A percentile compares a stretch with the other conserved stretches of the same genome.
Conservation (phyloP, 2,329 filamentous ascomycete species). For the Arthrobotrys iridis region DNA sequence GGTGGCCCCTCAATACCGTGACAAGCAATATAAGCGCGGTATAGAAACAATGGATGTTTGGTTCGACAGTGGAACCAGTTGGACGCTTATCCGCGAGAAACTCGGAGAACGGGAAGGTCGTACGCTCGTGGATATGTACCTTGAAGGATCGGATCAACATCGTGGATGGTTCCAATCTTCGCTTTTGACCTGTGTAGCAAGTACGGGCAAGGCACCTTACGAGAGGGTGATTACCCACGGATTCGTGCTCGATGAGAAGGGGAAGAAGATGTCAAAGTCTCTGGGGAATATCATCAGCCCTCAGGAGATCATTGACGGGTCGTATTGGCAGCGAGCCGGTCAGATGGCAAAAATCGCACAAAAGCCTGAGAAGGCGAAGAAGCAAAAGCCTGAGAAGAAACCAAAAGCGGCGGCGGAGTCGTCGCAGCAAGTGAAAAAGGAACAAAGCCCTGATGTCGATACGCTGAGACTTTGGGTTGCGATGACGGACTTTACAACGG, state of each 20-base stretch:
- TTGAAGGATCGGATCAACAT: constrained; percentile 95
- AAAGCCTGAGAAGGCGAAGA: constrained; percentile 64
- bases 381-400: constrained; percentile 58
- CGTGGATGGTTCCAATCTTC: constrained; percentile 99
- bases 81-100: constrained; percentile 68
- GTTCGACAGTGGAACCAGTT: constrained; percentile 98
- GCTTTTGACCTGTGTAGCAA: constrained; percentile 83
- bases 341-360: constrained; percentile 63
- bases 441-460: constrained; percentile 80
- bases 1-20: constrained; percentile 68
- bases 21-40: constrained; percentile 73
- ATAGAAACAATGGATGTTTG: constrained; percentile 99
- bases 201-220: constrained; percentile 74
- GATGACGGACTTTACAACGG: constrained; percentile 87
- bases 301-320: constrained; percentile 83
- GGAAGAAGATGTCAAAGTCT: constrained; percentile 99
- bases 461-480: constrained; percentile 90
- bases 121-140: constrained; percentile 80
- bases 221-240: constrained; percentile 92
- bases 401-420: constrained; percentile 57
- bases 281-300: constrained; percentile 88
- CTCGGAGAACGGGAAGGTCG: constrained; percentile 61
- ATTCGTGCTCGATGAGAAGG: constrained; percentile 86
- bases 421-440: constrained; percentile 65
- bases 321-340: constrained; percentile 73